Conservation (phyloP, 176 grass and related monocot genomes). For the Tuctoria greenei region DNA sequence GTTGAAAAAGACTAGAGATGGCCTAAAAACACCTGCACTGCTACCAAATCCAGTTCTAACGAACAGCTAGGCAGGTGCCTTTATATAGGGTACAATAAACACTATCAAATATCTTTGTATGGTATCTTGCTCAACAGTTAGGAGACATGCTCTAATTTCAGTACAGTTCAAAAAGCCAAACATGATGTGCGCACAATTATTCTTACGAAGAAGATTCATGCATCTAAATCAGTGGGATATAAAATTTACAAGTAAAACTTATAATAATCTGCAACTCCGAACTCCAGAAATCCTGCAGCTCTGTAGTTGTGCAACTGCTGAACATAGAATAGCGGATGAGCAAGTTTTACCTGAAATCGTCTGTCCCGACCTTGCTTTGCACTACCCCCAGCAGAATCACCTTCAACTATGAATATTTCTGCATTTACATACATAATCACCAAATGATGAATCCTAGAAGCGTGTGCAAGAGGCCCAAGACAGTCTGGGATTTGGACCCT, state of each 20-base stretch:
- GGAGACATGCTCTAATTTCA: too few relatives aligned
- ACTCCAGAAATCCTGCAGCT: neutral
- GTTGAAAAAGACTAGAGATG: too few relatives aligned
- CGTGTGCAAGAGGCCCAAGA: neutral
- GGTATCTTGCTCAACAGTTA: too few relatives aligned
- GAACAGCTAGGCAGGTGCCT: too few relatives aligned
- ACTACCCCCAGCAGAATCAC: conserved; percentile 96
- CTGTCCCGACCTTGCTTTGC: conserved; percentile 97
- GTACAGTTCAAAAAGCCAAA: too few relatives aligned
- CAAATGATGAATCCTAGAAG: conserved; percentile 26
- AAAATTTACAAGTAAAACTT: neutral
- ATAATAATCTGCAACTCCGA: conserved; percentile 4
- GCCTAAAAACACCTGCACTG: too few relatives aligned
- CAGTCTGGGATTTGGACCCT: neutral
- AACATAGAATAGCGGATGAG: conserved; percentile 4
- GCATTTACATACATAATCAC: conserved; percentile 41
- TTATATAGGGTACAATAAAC: too few relatives aligned
- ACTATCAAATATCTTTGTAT: too few relatives aligned
- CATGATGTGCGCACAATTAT: too few relatives aligned
- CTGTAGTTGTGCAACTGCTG: neutral
- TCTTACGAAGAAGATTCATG: too few relatives aligned
- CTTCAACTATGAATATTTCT: conserved; percentile 99
- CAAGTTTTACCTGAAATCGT: conserved; percentile 78
- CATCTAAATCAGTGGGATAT: neutral
- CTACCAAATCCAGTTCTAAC: too few relatives aligned